A percentile compares a stretch with the other conserved stretches of the same genome.
Conservation (phyloP, 257 asterid species). For the Lycium barbarum region DNA sequence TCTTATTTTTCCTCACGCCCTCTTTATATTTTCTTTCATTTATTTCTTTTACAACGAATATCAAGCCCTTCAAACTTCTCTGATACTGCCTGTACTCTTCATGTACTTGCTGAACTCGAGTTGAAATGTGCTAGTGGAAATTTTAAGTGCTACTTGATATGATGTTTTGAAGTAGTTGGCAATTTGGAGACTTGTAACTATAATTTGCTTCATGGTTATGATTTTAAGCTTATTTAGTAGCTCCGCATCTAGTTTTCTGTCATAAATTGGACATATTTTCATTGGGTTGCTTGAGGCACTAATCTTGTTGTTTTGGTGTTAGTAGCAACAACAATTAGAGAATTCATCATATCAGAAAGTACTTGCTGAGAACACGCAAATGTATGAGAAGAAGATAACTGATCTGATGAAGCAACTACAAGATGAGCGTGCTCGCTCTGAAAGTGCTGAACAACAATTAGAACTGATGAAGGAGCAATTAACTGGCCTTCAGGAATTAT, state of each 20-base stretch:
- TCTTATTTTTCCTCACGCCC: not conserved
- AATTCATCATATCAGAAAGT: constrained; percentile 63
- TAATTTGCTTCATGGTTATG: not conserved
- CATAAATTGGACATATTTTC: not conserved
- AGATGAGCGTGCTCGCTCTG: constrained; percentile 43
- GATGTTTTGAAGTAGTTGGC: constrained; percentile 8
- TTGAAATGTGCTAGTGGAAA: constrained; percentile 1
- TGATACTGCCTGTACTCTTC: not conserved
- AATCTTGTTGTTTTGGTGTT: constrained; percentile 60
- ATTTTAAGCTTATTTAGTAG: not conserved
- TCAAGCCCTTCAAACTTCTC: not conserved
- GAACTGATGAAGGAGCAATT: constrained; percentile 61
- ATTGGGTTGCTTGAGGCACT: constrained; percentile 34
- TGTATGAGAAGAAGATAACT: constrained; percentile 81
- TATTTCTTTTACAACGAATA: not conserved
- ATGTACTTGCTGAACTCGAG: not conserved
- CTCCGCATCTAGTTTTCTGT: not conserved
- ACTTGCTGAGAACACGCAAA: constrained; percentile 75
- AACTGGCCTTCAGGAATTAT: constrained; percentile 52
- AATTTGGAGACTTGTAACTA: not conserved
- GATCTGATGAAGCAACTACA: constrained; percentile 69
- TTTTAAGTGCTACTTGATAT: constrained; percentile 5
- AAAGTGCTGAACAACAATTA: constrained; percentile 60
- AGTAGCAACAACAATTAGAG: constrained; percentile 87
- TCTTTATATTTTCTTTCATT: not conserved